phyloP scores from a whole-genome alignment of 2,329 filamentous ascomycete genomes.

The Epichloe uncinata region DNA sequence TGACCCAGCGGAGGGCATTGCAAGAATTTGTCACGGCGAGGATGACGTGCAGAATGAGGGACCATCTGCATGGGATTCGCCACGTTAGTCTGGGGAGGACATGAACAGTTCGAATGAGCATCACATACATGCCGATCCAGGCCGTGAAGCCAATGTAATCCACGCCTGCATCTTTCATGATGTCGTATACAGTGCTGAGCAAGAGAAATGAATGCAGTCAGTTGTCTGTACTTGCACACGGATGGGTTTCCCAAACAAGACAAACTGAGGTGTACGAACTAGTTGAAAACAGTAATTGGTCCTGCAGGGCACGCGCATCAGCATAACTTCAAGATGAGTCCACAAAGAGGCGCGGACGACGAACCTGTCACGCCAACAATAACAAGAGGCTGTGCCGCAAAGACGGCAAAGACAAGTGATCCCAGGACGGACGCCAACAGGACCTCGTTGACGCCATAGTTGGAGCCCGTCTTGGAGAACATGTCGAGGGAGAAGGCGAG shows the following conservation, averaged over 20 bases:
- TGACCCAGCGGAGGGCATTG: slow-evolving; percentile 80
- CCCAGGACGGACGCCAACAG: slow-evolving; percentile 75
- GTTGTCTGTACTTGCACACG: too few relatives aligned
- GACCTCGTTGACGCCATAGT: slow-evolving; percentile 85
- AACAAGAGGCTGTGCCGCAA: slow-evolving; percentile 73
- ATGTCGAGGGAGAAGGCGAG: slow-evolving; percentile 85
- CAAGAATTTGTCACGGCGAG: slow-evolving; percentile 76
- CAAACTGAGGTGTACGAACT: slow-evolving; percentile 30
- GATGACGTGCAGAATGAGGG: slow-evolving; percentile 71
- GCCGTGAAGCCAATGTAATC: slow-evolving; percentile 86
- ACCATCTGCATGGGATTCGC: slow-evolving; percentile 45
- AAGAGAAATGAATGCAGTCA: neutral
- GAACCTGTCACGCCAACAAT: slow-evolving; percentile 78
- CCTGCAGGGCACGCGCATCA: slow-evolving; percentile 24
- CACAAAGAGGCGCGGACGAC: neutral
- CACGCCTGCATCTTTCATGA: slow-evolving; percentile 62
- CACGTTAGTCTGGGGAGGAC: too few relatives aligned
- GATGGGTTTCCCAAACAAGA: neutral
- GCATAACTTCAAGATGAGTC: neutral
- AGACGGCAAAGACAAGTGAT: slow-evolving; percentile 64
- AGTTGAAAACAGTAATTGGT: slow-evolving; percentile 91
- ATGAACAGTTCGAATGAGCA: neutral
- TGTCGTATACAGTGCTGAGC: slow-evolving; percentile 68
- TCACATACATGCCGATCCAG: slow-evolving; percentile 64
- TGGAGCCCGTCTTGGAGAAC: slow-evolving; percentile 76